Percentiles rank a stretch among this genome's conserved stretches.
phyloP scores from a whole-genome alignment of 305 asterid species.

The Solanum chacoense region DNA sequence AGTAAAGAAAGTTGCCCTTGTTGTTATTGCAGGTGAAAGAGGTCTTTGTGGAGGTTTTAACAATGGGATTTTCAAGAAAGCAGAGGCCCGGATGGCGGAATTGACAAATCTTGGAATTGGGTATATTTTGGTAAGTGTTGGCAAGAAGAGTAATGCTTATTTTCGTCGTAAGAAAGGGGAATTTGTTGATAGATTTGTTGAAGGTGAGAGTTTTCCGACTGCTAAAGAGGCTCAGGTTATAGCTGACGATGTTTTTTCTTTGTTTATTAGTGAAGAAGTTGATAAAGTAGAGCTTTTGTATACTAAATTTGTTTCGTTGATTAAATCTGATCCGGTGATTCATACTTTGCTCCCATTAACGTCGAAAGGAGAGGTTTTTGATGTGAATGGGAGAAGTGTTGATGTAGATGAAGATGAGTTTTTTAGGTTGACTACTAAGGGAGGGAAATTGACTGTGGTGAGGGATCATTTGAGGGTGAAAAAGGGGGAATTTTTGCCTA shows the following conservation, averaged over 20 bases:
- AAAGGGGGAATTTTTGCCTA: constrained; percentile 11
- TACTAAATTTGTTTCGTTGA: constrained; percentile 55
- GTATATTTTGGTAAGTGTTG: constrained; percentile 46
- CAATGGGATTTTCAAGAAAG: constrained; percentile 32
- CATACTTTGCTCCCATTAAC: constrained; percentile 60
- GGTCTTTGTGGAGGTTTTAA: constrained; percentile 88
- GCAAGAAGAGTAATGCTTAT: constrained; percentile 57
- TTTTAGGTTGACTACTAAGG: constrained; percentile 55
- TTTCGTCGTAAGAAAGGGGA: constrained; percentile 23
- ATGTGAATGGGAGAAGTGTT: constrained; percentile 38
- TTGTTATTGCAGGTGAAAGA: constrained; percentile 55
- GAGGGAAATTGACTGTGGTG: constrained; percentile 52
- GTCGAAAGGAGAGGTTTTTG: constrained; percentile 35
- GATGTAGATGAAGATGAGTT: constrained; percentile 48
- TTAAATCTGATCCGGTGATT: constrained; percentile 52
- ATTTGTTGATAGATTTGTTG: constrained; percentile 38
- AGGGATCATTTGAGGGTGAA: constrained; percentile 29
- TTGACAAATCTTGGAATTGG: constrained; percentile 38
- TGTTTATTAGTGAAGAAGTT: constrained; percentile 58
- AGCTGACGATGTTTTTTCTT: constrained; percentile 63
- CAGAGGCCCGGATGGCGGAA: constrained; percentile 46
- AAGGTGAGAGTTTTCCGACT: constrained; percentile 50
- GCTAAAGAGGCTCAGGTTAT: constrained; percentile 70
- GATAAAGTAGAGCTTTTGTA: constrained; percentile 78
- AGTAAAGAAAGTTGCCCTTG: constrained; percentile 49